Evolutionary conservation across 2,329 filamentous ascomycete species (phyloP).

Genomic region (Dothideomycetidae sp.): DNA sequence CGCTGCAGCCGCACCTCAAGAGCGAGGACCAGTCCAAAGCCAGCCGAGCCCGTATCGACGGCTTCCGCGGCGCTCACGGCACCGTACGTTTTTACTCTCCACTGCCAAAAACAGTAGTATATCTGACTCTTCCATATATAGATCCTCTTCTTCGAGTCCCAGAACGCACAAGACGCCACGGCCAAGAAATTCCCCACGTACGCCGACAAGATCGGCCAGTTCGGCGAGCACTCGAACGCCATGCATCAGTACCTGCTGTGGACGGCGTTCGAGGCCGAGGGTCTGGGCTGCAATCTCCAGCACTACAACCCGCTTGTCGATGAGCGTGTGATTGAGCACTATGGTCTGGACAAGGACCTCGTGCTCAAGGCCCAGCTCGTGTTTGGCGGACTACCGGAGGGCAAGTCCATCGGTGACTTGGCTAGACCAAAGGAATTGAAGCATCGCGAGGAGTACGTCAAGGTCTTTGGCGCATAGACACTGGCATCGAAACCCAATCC

Average conservation of each 20-base stretch:
- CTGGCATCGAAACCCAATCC: too few relatives aligned
- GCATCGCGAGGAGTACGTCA: constrained; percentile 10
- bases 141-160: constrained; percentile 77
- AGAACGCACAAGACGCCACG: constrained; percentile 48
- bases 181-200: constrained; percentile 58
- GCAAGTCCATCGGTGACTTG: constrained; percentile 28
- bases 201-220: constrained; percentile 64
- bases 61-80: constrained; percentile 60
- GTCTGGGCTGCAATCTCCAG: constrained; percentile 77
- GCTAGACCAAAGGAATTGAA: constrained; percentile 8
- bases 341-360: constrained; percentile 60
- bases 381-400: constrained; percentile 37
- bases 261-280: constrained; percentile 70
- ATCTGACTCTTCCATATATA: not conserved
- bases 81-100: constrained; percentile 41
- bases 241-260: constrained; percentile 75
- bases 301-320: constrained; percentile 87
- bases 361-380: constrained; percentile 70
- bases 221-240: constrained; percentile 61
- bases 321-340: constrained; percentile 51
- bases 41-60: constrained; percentile 36
- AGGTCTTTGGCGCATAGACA: constrained; percentile 9
- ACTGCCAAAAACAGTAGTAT: not conserved
- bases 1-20: constrained; percentile 55
- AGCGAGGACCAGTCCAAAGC: constrained; percentile 43